Conservation (phyloP, 2,329 filamentous ascomycete species). For the Phialophora verrucosa region DNA sequence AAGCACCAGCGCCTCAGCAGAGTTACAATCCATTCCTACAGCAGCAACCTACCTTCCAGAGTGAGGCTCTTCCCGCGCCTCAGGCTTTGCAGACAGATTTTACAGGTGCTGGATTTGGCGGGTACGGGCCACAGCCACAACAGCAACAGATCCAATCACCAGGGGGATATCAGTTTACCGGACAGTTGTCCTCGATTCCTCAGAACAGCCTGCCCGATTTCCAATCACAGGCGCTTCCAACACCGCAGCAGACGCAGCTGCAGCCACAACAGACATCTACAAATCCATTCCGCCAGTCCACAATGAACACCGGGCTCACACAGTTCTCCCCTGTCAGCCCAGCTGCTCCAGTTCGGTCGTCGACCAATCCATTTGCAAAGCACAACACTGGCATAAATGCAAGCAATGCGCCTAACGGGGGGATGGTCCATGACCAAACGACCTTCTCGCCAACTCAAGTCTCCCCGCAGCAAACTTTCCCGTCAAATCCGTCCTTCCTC, state of each 20-base stretch:
- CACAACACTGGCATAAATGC: slow-evolving; percentile 45
- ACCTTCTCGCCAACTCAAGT: slow-evolving; percentile 46
- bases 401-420: slow-evolving; percentile 18
- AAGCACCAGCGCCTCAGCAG: slow-evolving; percentile 40
- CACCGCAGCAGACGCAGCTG: slow-evolving; percentile 44
- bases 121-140: slow-evolving; percentile 74
- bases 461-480: slow-evolving; percentile 43
- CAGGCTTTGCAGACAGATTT: slow-evolving; percentile 56
- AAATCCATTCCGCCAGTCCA: slow-evolving; percentile 93
- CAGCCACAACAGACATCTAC: slow-evolving; percentile 67
- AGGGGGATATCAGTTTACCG: slow-evolving; percentile 49
- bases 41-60: slow-evolving; percentile 38
- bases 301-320: slow-evolving; percentile 64
- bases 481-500: slow-evolving; percentile 33
- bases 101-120: slow-evolving; percentile 82
- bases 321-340: slow-evolving; percentile 50
- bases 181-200: slow-evolving; percentile 52
- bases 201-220: slow-evolving; percentile 57
- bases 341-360: slow-evolving; percentile 62
- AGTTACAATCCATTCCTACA: slow-evolving; percentile 41
- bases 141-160: slow-evolving; percentile 53
- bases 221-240: slow-evolving; percentile 50
- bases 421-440: slow-evolving; percentile 20
- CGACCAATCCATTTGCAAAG: slow-evolving; percentile 88
- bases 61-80: slow-evolving; percentile 35